phyloP scores from a whole-genome alignment of 768 basidiomycete genomes.

The Termitomyces sp. region DNA sequence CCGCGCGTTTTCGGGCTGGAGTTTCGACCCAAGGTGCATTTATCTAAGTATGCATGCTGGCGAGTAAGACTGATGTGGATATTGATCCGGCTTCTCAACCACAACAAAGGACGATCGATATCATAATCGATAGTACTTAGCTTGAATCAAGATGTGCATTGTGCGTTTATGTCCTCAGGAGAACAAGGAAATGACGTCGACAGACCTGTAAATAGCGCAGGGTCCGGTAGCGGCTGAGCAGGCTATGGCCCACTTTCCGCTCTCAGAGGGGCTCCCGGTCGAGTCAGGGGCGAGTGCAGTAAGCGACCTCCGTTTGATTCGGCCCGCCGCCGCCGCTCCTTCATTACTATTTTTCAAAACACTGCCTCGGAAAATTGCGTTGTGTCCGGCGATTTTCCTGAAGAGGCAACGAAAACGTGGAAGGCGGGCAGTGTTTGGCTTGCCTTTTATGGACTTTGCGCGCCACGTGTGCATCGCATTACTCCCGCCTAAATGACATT shows the following conservation, averaged over 20 bases:
- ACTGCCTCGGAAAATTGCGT: conserved; percentile 24
- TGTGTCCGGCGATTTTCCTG: conserved; percentile 20
- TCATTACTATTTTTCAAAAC: conserved; percentile 4
- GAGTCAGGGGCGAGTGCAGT: conserved; percentile 5
- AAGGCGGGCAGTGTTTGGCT: conserved; percentile 15
- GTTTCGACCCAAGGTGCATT: too few species aligned
- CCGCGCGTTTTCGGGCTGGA: background rate
- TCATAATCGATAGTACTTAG: too few species aligned
- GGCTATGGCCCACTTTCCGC: too few species aligned
- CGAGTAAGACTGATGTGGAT: background rate
- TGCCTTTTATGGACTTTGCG: conserved; percentile 9
- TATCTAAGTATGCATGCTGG: background rate
- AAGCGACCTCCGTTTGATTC: too few species aligned
- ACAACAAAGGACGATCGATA: background rate
- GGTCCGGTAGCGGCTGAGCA: background rate
- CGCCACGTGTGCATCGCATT: conserved; percentile 24
- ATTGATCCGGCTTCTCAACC: background rate
- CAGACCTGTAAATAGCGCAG: background rate
- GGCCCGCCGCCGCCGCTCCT: too few species aligned
- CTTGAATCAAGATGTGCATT: too few species aligned
- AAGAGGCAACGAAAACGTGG: conserved; percentile 19
- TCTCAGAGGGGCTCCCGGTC: background rate
- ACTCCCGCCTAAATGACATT: conserved; percentile 13
- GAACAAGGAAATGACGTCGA: background rate
- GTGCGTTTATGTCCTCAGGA: too few species aligned